phyloP scores from a whole-genome alignment of 768 basidiomycete genomes.

The Kwoniella sp. region DNA sequence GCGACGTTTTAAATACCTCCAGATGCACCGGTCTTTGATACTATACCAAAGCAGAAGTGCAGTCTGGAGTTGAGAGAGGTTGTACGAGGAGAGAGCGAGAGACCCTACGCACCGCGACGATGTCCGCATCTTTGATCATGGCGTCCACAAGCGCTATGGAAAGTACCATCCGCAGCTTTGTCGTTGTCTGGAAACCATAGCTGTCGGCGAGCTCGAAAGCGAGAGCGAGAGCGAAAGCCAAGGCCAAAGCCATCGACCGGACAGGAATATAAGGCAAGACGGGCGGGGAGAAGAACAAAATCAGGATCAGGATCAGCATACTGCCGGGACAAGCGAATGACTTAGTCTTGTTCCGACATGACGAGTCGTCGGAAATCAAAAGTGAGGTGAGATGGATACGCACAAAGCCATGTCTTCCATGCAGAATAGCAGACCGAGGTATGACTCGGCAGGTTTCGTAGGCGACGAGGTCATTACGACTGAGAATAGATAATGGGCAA shows the following conservation, averaged over 20 bases:
- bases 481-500: background rate
- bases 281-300: no score
- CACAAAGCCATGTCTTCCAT: constrained; percentile 57
- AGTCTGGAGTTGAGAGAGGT: background rate
- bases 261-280: no score
- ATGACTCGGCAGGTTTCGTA: constrained; percentile 49
- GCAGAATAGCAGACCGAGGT: constrained; percentile 52
- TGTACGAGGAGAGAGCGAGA: background rate
- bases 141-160: constrained; percentile 53
- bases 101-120: constrained; percentile 41
- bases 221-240: no score
- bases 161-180: constrained; percentile 50
- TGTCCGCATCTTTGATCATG: constrained; percentile 55
- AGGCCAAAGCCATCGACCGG: no score
- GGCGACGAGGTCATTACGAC: constrained; percentile 50
- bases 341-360: background rate
- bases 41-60: background rate
- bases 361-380: no score
- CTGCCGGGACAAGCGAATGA: background rate
- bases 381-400: constrained; percentile 18
- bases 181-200: constrained; percentile 54
- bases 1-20: no score
- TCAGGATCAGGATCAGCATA: no score
- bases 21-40: no score
- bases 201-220: constrained; percentile 26